A percentile compares a stretch with the other conserved stretches of the same genome.
Evolutionary conservation across 2,329 filamentous ascomycete genomes (phyloP).

Genomic region (Sphaceloma murrayae): DNA sequence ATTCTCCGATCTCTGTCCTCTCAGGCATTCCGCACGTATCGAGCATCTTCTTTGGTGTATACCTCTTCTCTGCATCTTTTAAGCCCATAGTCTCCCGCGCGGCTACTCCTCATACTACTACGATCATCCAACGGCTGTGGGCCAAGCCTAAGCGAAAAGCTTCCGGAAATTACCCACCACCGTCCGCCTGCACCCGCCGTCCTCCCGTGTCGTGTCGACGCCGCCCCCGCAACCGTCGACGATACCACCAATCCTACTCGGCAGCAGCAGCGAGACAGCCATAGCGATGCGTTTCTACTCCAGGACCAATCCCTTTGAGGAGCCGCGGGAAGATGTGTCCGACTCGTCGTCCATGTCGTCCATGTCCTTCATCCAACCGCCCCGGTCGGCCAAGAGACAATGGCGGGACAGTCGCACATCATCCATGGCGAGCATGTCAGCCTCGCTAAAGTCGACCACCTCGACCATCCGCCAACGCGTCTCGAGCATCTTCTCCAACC

Average conservation of each 20-base stretch:
- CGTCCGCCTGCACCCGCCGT: too few species aligned
- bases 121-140: too few species aligned
- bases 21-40: conserved; percentile 6
- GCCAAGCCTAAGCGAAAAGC: conserved; percentile 9
- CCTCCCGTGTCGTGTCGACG: too few species aligned
- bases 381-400: conserved; percentile 27
- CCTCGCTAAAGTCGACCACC: conserved; percentile 4
- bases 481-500: conserved; percentile 13
- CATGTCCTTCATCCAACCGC: conserved; percentile 46
- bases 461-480: conserved; percentile 7
- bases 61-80: conserved; percentile 1
- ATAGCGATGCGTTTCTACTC: conserved; percentile 5
- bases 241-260: neutral
- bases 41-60: too few species aligned
- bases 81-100: neutral
- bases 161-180: conserved; percentile 9
- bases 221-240: neutral
- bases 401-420: conserved; percentile 13
- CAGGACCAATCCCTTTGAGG: conserved; percentile 9
- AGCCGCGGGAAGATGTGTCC: neutral
- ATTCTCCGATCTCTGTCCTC: conserved; percentile 6
- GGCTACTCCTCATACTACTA: neutral
- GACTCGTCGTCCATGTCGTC: conserved; percentile 33
- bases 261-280: neutral
- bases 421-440: conserved; percentile 14